Conservation (phyloP, 345 rosid genomes). For the Angophora floribunda region DNA sequence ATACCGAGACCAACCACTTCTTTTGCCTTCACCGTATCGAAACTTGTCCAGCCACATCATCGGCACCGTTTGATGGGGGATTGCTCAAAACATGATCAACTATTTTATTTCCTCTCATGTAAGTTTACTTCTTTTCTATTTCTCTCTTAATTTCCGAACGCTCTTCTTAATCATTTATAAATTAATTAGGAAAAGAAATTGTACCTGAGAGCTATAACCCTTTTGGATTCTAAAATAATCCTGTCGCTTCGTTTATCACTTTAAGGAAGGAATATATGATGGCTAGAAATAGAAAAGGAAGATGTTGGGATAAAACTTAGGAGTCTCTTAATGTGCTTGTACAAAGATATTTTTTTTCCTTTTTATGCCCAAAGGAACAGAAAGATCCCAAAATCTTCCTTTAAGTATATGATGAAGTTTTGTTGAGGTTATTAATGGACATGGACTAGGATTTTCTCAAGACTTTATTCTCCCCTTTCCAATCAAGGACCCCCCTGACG, state of each 20-base stretch:
- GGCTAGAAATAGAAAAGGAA: background rate
- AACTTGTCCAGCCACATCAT: conserved; percentile 74
- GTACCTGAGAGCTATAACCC: background rate
- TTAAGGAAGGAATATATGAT: background rate
- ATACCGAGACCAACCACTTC: conserved; percentile 65
- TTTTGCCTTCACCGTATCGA: conserved; percentile 75
- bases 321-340: background rate
- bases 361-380: background rate
- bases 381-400: background rate
- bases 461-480: background rate
- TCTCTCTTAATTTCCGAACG: background rate
- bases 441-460: background rate
- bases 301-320: background rate
- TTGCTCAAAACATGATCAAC: conserved; percentile 76
- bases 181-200: background rate
- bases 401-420: too few species aligned
- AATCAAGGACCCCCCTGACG: background rate
- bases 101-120: conserved; percentile 90
- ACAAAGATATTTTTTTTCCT: background rate
- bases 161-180: background rate
- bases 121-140: conserved; percentile 9
- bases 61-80: conserved; percentile 91
- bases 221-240: background rate
- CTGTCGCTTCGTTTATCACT: background rate
- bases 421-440: background rate